Evolutionary conservation across 257 asterid species (phyloP), one percentile per base, ranked within the genome.

Genomic region (Jasminum sambac): DNA sequence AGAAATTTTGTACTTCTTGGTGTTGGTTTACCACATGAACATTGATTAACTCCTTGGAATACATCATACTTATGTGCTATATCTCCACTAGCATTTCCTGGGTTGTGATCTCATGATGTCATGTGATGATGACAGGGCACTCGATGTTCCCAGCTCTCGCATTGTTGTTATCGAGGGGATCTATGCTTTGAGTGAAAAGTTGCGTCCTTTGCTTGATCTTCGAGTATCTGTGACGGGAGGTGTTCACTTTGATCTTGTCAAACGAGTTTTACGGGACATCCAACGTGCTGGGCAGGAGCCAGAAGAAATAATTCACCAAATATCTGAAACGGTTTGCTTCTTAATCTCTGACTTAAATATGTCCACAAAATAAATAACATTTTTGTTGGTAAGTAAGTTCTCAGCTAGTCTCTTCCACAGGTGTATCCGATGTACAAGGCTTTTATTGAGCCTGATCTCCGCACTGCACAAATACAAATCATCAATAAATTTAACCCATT

Each of bases 401-500:
- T 77, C 65, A 80, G 42, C 68, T 68, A 11, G 55, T 50, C 70
- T 78, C 76, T 73, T 76, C 74, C 71, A 14, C 89, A 95, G 99
- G 99, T 95, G 61, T 95, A 95, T 84, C 99, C 99, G 4, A 95
- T 95, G 99, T 95, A 91, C 73, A 94, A 94, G 85, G 98, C 98
- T 43, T 95, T 84, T 75, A 95, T 95, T 43, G 99, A 95, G 85
- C 98, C 99, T 48, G 99, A 95, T 81, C 96, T 95, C 64, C 86
- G 82, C 67, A 89, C 94, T n/a, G 99, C 99, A 43, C 99, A 95
- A 50, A 89, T 95, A 77, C 89, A 87, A 84, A 95, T 95, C 52
- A 87, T 79, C 77, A 95, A 91, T 85, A 95, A 95, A 86, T 91
- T 95, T 77, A 95, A 95, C 71, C 99, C 99, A 0, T 95, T 95